Evolutionary conservation across 148 eudicot genomes (phyloP).

Genomic region (Persicaria maculosa): DNA sequence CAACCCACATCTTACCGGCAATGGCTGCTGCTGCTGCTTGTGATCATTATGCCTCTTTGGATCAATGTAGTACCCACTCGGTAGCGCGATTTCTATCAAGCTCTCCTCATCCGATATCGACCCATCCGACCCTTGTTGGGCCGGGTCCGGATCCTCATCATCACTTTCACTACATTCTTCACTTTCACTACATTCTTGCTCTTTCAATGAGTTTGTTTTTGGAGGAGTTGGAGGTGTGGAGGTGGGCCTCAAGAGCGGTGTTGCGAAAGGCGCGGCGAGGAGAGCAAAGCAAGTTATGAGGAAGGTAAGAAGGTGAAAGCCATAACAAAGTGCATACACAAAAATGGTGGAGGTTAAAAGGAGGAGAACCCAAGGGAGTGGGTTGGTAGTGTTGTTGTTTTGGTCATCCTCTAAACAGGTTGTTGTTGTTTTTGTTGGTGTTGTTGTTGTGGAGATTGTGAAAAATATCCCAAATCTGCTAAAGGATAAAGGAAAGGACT

Average conservation of each 20-base stretch:
- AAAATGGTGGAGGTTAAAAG: neutral
- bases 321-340: constrained; percentile 1
- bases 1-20: constrained; percentile 13
- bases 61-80: constrained; percentile 49
- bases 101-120: constrained; percentile 90
- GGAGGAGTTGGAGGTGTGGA: neutral
- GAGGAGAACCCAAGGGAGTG: constrained; percentile 9
- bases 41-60: constrained; percentile 18
- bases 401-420: neutral
- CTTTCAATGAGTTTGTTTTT: neutral
- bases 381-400: neutral
- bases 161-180: neutral
- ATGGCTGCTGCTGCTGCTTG: neutral
- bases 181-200: neutral
- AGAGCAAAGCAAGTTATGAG: constrained; percentile 7
- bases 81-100: constrained; percentile 71
- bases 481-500: neutral
- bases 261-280: neutral
- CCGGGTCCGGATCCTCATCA: neutral
- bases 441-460: too few relatives aligned
- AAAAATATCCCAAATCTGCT: too few relatives aligned
- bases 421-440: too few relatives aligned
- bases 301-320: neutral
- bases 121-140: constrained; percentile 34
- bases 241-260: neutral